Evolutionary conservation across 2,329 filamentous ascomycete genomes (phyloP), one percentile per base, ranked within the genome.

Genomic region (Penicillium sp.): DNA sequence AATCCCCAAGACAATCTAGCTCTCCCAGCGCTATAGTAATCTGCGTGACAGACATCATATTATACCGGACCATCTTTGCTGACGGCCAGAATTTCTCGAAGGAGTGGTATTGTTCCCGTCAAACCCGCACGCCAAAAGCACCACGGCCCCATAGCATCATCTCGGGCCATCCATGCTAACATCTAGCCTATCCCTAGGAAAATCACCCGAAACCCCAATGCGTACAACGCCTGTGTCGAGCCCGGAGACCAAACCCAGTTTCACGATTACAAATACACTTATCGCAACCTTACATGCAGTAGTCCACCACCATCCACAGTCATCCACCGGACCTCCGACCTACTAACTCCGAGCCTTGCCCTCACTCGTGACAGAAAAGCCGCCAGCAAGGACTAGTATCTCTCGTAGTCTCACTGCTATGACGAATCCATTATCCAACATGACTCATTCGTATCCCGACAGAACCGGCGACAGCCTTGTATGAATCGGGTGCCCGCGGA

Each of bases 391-490:
- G 4, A 33, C 28, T 19, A 13, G 19, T 22, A 1, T 22, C 4
- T 28, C 14, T 10, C 28, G 14, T 13, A 11, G 16, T 46, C 30
- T 1, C 35, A 37, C 13, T 13, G 2, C 26, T 30, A 26, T 35
- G 48, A 51, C 28, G 28, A 51, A 51, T 22, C 48, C 28, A 13
- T n/a, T 35, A 40, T 53, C 16, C 16, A 48, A 16, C 25, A n/a
- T 48, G 45, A 48, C 45, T 48, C 45, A 48, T n/a, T 48, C 45
- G 45, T 48, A 30, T 48, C 45, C 26, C 26, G 55, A 38, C n/a
- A 42, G 16, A 30, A 22, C 58, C 53, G 54, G 58, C 55, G 30
- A 37, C 33, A 59, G 48, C 49, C 53, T 62, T 7, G 54, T 52
- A 25, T 40, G 46, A 52, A 16, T 51, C 37, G 57, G 52, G 30